Conservation (phyloP, 441 rosid genomes). For the Pelargonium myrrhifolium region DNA sequence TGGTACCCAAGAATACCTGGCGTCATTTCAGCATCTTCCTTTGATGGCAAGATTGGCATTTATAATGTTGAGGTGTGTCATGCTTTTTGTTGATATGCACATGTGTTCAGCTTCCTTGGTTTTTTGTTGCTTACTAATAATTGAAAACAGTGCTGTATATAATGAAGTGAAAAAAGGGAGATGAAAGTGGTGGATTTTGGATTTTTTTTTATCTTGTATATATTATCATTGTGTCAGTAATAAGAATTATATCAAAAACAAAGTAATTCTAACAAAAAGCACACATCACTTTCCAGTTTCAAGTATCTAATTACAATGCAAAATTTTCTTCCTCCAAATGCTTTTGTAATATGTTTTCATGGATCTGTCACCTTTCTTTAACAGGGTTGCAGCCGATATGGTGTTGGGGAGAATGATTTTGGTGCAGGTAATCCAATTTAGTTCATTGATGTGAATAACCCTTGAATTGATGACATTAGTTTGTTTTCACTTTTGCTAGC, state of each 20-base stretch:
- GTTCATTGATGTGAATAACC: neutral
- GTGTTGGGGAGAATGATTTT: conserved; percentile 45
- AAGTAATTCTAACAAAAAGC: neutral
- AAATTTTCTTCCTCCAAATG: neutral
- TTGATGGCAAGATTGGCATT: conserved; percentile 93
- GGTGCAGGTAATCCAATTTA: conserved; percentile 51
- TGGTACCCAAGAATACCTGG: conserved; percentile 98
- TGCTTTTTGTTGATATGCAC: conserved; percentile 6
- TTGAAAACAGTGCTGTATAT: neutral
- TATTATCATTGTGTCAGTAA: neutral
- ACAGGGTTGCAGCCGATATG: conserved; percentile 85
- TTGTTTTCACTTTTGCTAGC: neutral
- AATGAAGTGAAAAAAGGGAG: neutral
- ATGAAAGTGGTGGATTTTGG: neutral
- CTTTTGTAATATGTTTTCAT: neutral
- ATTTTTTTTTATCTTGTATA: neutral
- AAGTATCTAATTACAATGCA: neutral
- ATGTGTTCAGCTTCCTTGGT: neutral
- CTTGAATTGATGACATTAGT: conserved; percentile 1
- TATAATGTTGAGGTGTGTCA: conserved; percentile 83
- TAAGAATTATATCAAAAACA: neutral
- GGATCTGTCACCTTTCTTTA: conserved; percentile 18
- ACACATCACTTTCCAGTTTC: neutral
- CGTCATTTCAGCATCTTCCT: conserved; percentile 92
- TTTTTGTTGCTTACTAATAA: neutral